phyloP scores from a whole-genome alignment of 2,329 filamentous ascomycete species.

The Colletotrichum sp. region DNA sequence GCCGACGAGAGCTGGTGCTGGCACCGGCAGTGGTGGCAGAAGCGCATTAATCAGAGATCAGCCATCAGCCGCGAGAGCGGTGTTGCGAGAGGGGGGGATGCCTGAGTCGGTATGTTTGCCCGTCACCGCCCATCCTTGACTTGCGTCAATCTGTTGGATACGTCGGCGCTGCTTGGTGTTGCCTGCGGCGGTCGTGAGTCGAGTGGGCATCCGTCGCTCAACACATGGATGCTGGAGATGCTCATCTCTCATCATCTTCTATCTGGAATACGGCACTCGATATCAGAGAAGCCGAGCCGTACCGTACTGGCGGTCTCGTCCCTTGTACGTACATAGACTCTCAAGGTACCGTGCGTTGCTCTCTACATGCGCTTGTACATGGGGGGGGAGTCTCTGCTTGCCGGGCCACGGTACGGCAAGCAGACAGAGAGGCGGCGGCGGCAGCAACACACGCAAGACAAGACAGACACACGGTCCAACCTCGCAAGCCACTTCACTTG shows the following conservation, averaged over 20 bases:
- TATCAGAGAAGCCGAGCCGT: not conserved
- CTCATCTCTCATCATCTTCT: not conserved
- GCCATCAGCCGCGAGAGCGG: not conserved
- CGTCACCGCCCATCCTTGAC: conserved; percentile 13
- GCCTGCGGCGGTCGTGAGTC: not conserved
- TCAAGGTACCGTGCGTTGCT: not conserved
- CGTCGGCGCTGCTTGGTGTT: not conserved
- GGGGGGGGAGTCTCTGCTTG: not conserved
- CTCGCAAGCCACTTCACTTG: not conserved
- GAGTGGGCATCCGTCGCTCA: not conserved
- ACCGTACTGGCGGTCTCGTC: not conserved
- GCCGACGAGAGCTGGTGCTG: not conserved
- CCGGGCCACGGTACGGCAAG: not conserved
- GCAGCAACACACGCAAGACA: conserved; percentile 1
- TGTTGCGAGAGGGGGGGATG: not conserved
- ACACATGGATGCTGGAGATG: not conserved
- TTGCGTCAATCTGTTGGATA: not conserved
- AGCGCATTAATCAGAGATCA: not conserved
- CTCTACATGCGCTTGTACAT: not conserved
- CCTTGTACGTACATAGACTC: not conserved
- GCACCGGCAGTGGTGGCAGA: not conserved
- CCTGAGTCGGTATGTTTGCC: conserved; percentile 7
- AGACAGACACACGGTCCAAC: not conserved
- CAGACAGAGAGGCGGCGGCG: not conserved
- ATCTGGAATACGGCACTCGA: not conserved